A percentile compares a stretch with the other conserved stretches of the same genome.
Evolutionary conservation across 768 basidiomycete genomes (phyloP).

Genomic region (Kwoniella sp.): DNA sequence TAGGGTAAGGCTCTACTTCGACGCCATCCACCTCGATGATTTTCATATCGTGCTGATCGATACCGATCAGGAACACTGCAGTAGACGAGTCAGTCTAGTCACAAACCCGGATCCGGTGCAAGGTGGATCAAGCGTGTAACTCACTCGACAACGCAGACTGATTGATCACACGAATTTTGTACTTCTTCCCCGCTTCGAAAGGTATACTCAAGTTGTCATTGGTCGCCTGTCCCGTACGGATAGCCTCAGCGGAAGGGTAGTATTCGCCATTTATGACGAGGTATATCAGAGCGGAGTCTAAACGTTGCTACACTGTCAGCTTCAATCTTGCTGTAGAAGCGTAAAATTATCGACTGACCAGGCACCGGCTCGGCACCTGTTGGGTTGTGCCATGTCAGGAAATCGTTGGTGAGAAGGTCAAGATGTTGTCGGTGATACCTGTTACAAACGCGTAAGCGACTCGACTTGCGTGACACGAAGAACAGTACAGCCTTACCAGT

Average conservation of each 20-base stretch:
- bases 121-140: neutral
- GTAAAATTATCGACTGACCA: slow-evolving; percentile 57
- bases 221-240: slow-evolving; percentile 63
- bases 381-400: slow-evolving; percentile 70
- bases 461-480: neutral
- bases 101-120: too few species aligned
- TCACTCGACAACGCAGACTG: slow-evolving; percentile 61
- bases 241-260: slow-evolving; percentile 61
- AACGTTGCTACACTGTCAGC: neutral
- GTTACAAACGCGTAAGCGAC: slow-evolving; percentile 26
- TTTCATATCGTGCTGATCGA: slow-evolving; percentile 58
- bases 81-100: neutral
- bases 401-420: slow-evolving; percentile 64
- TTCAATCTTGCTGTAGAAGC: neutral
- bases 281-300: slow-evolving; percentile 81
- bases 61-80: slow-evolving; percentile 55
- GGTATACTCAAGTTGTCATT: slow-evolving; percentile 84
- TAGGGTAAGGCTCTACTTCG: slow-evolving; percentile 73
- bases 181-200: slow-evolving; percentile 86
- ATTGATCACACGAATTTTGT: slow-evolving; percentile 85
- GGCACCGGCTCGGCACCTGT: slow-evolving; percentile 85
- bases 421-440: slow-evolving; percentile 74
- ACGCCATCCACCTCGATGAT: slow-evolving; percentile 58
- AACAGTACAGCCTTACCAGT: slow-evolving; percentile 70
- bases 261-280: slow-evolving; percentile 76